Conservation (phyloP, 176 grass and related monocot genomes). For the Carex myosuroides region DNA sequence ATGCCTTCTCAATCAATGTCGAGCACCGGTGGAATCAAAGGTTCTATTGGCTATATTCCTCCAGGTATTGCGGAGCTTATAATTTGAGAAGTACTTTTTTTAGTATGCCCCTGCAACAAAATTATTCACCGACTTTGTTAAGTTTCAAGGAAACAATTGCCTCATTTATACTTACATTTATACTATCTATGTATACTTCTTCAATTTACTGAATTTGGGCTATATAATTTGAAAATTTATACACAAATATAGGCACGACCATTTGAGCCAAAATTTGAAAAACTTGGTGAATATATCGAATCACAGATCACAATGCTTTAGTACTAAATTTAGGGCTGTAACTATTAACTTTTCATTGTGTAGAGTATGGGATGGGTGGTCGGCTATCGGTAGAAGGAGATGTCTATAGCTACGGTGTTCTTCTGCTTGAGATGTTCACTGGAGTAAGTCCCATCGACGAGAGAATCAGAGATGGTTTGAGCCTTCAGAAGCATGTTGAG, state of each 20-base stretch:
- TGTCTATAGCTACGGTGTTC: constrained; percentile 18
- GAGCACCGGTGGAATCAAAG: constrained; percentile 29
- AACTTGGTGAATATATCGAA: too few relatives aligned
- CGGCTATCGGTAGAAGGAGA: constrained; percentile 25
- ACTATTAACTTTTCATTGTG: background rate
- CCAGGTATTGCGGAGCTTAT: constrained; percentile 17
- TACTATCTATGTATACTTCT: too few relatives aligned
- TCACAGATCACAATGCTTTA: too few relatives aligned
- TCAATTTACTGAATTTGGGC: too few relatives aligned
- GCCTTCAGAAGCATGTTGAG: constrained; percentile 23
- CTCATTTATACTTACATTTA: too few relatives aligned
- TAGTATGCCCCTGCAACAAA: too few relatives aligned
- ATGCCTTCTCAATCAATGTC: constrained; percentile 15
- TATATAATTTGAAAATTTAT: too few relatives aligned
- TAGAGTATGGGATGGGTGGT: constrained; percentile 36
- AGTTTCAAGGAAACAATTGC: background rate
- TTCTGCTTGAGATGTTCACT: background rate
- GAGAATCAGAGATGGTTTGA: constrained; percentile 10
- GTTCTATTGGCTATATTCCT: constrained; percentile 48
- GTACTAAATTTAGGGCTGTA: background rate
- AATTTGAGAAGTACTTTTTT: background rate
- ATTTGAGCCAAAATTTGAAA: too few relatives aligned
- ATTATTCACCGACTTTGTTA: background rate
- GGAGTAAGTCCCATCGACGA: constrained; percentile 21
- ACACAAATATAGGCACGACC: too few relatives aligned